Base-by-base conservation (phyloP, 108 stramenopile genomes). In the Nannochloropsis granulata region DNA sequence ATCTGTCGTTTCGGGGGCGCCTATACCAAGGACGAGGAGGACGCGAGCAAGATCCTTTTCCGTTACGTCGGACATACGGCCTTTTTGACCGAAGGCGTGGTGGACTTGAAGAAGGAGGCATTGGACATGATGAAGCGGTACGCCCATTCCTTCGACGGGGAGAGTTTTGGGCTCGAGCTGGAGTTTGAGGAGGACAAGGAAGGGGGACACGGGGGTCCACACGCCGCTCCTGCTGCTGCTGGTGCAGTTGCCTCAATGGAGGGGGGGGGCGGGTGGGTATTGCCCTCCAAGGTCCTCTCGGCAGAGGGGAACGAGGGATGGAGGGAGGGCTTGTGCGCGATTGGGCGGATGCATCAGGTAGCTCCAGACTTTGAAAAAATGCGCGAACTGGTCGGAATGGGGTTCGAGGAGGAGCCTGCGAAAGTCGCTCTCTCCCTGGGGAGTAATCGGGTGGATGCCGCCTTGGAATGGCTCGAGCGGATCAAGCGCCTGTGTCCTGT, bases 61-160 rank as follows among this genome's bases (percentile, higher is more conserved):
- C 56, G 56, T n/a, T 71, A 71, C 56, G 56, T 71, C 21, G 56
- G 56, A 10, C 56, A 71, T 10, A 71, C 56, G 56, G 56, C 56
- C 21, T 71, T 71, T 0, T 43, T 95, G 43, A 87, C 71, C 43
- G 90, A 90, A 13, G 92, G 92, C n/a, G 88, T 91, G 23, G 86
- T 91, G 43, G 94, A 94, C 78, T 25, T 84, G 16, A n/a, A 34
- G 26, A 84, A 84, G 84, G 84, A 79, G 25, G 79, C 78, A 23
- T 93, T 95, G 19, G 95, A 95, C 90, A 91, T 95, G 89, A 93
- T 93, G 93, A 85, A 91, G 43, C 90, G 93, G 24, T 95, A 95
- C 83, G 91, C 90, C 10, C 84, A 86, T 23, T 90, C 85, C 56
- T 91, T 95, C 81, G 94, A 94, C 43, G 88, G 91, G 23, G 93